Evolutionary conservation across 176 grass and related monocot genomes (phyloP).

Genomic region (Cenchrus americanus): DNA sequence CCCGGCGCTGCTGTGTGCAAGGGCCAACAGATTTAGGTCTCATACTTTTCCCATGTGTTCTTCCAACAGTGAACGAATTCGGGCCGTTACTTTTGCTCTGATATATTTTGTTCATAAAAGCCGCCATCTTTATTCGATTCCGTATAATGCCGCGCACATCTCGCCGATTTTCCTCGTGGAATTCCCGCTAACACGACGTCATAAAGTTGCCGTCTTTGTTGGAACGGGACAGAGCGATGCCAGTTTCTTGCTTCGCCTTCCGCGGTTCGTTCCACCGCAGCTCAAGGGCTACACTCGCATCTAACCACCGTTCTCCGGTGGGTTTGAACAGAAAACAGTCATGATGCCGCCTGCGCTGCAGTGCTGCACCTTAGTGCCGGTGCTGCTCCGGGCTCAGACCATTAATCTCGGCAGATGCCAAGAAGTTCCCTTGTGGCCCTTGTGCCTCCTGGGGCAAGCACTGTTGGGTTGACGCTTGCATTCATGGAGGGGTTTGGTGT

Average conservation of each 20-base stretch:
- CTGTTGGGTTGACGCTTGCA: slow-evolving; percentile 60
- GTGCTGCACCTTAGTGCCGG: slow-evolving; percentile 20
- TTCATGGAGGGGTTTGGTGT: slow-evolving; percentile 51
- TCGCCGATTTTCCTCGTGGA: slow-evolving; percentile 21
- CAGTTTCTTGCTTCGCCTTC: not conserved
- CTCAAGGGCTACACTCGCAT: not conserved
- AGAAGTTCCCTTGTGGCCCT: slow-evolving; percentile 52
- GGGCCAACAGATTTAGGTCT: slow-evolving; percentile 24
- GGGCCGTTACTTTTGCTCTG: slow-evolving; percentile 49
- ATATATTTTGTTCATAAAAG: slow-evolving; percentile 44
- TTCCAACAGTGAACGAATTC: slow-evolving; percentile 35
- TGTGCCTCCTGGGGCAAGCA: slow-evolving; percentile 32
- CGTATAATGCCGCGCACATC: slow-evolving; percentile 41
- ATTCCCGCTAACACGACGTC: slow-evolving; percentile 16
- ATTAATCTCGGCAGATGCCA: slow-evolving; percentile 49
- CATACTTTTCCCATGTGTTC: slow-evolving; percentile 26
- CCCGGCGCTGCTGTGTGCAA: not conserved
- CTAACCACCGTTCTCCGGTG: slow-evolving; percentile 16
- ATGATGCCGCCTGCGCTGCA: slow-evolving; percentile 36
- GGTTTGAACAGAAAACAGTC: slow-evolving; percentile 24
- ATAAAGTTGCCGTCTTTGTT: slow-evolving; percentile 24
- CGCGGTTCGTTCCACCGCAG: not conserved
- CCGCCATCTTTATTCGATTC: slow-evolving; percentile 52
- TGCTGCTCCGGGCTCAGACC: slow-evolving; percentile 36
- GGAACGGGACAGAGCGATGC: not conserved